These are phyloP conservation scores for Stagonosporopsis rhizophila DNA, from an alignment of 2,329 filamentous ascomycete species.

Conservation along the genomic window DNA sequence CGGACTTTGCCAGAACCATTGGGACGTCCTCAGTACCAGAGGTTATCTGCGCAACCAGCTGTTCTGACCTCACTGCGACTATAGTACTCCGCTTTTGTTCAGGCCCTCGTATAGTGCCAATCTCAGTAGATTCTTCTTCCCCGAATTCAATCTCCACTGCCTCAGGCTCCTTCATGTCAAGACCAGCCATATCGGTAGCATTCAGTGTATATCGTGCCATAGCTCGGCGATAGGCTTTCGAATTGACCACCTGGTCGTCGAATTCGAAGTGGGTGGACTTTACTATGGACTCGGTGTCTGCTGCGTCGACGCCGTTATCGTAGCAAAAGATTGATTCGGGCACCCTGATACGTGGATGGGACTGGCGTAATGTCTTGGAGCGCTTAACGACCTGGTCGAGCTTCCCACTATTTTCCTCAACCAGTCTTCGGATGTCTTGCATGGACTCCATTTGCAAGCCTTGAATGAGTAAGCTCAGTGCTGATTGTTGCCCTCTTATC, in stretches of 20 bases:
- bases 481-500: constrained; percentile 45
- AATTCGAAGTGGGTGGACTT: constrained; percentile 40
- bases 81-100: not conserved
- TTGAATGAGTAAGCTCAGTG: constrained; percentile 43
- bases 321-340: constrained; percentile 36
- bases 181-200: not conserved
- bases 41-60: constrained; percentile 5
- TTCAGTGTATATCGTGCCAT: constrained; percentile 32
- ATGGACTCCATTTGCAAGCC: constrained; percentile 47
- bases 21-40: constrained; percentile 2
- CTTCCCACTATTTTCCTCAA: constrained; percentile 38
- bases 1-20: not conserved
- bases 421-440: constrained; percentile 39
- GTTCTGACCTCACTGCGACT: constrained; percentile 2
- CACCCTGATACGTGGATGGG: constrained; percentile 39
- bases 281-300: constrained; percentile 27
- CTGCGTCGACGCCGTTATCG: constrained; percentile 3
- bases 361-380: constrained; percentile 34
- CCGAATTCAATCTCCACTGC: constrained; percentile 8
- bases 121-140: constrained; percentile 22
- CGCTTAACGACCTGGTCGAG: constrained; percentile 38
- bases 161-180: constrained; percentile 1
- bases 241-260: constrained; percentile 43
- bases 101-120: constrained; percentile 14
- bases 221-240: constrained; percentile 40